phyloP scores from a whole-genome alignment of 2,329 filamentous ascomycete genomes.

The Ophidiomyces ophidiicola region DNA sequence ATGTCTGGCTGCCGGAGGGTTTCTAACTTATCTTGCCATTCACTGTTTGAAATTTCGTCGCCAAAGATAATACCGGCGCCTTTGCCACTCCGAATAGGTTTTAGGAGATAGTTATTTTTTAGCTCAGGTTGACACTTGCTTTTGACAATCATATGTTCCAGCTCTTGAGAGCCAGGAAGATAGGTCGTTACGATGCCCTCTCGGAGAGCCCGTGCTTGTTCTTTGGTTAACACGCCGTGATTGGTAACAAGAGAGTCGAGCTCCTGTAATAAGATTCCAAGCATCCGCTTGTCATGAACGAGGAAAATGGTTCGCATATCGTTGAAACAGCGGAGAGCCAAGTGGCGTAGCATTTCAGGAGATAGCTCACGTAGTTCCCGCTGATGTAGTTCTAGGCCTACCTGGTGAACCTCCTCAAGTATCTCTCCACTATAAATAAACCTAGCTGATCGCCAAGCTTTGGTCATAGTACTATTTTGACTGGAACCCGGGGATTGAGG shows the following conservation, averaged over 20 bases:
- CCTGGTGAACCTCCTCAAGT: slow-evolving; percentile 20
- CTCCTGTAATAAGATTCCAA: slow-evolving; percentile 25
- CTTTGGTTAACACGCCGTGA: slow-evolving; percentile 14
- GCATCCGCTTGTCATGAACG: slow-evolving; percentile 26
- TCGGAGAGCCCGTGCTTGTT: slow-evolving; percentile 16
- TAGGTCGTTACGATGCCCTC: slow-evolving; percentile 19
- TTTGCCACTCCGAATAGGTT: slow-evolving; percentile 19
- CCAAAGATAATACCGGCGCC: slow-evolving; percentile 21
- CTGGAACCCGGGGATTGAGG: not conserved
- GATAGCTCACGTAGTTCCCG: slow-evolving; percentile 19
- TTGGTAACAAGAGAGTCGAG: slow-evolving; percentile 16
- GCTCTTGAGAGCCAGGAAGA: slow-evolving; percentile 20
- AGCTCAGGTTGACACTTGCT: slow-evolving; percentile 1
- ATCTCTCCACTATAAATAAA: slow-evolving; percentile 13
- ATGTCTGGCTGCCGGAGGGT: slow-evolving; percentile 12
- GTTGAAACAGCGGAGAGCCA: slow-evolving; percentile 23
- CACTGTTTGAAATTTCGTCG: slow-evolving; percentile 13
- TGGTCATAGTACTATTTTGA: not conserved
- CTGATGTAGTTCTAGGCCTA: slow-evolving; percentile 23
- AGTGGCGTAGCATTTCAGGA: slow-evolving; percentile 18
- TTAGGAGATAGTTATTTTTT: slow-evolving; percentile 20
- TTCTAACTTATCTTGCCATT: slow-evolving; percentile 19
- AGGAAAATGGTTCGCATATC: slow-evolving; percentile 25
- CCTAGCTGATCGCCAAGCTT: not conserved
- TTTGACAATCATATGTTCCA: slow-evolving; percentile 14